Base-by-base conservation (phyloP, 2,329 filamentous ascomycete genomes). In the Teratosphaeria destructans region DNA sequence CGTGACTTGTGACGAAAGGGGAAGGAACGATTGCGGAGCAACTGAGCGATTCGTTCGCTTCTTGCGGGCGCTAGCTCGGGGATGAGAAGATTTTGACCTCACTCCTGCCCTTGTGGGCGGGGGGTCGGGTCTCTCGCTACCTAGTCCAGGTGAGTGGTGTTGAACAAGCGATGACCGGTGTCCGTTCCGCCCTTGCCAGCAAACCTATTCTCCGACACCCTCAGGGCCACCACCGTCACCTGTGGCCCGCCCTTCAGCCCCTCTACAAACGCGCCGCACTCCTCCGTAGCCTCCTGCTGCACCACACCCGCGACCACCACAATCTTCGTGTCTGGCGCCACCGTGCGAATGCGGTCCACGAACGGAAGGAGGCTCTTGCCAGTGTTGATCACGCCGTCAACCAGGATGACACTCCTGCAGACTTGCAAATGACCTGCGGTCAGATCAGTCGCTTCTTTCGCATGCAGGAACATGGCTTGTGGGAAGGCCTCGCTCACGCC, bases 331-430 rank as follows among this genome's bases (percentile, higher is more conserved):
- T 61, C 63, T 0, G 67, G 34, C 59, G 76, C 27, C 0, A 81
- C 55, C 0, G 59, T 62, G 5, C 78, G 77, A n/a, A 85, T 71
- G 23, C 73, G 76, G 29, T 74, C 35, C 16, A 83, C 71, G 63
- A 83, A 84, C 1, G 78, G 66, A 1, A 77, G 60, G 5, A 83
- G 66, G 0, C 79, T 77, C 56, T 75, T 76, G 4, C 84, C 82
- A 34, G 66, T 83, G 62, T 86, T 85, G n/a, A 86, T 70, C 1
- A 86, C 82, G 0, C 80, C 83, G 66, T 86, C 84, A 1, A 85
- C 82, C 3, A 86, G 68, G 1, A 86, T 63, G 0, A 85, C 66
- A 0, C 72, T 79, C 14, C 60, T 55, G 53, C 72, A 68, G 1
- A 65, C 70, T 1, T 70, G 7, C 0, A 85, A 11, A 64, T 82